Evolutionary conservation across 176 grass and related monocot genomes (phyloP), one percentile per base, ranked within the genome.

Genomic region (Phoenix dactylifera): DNA sequence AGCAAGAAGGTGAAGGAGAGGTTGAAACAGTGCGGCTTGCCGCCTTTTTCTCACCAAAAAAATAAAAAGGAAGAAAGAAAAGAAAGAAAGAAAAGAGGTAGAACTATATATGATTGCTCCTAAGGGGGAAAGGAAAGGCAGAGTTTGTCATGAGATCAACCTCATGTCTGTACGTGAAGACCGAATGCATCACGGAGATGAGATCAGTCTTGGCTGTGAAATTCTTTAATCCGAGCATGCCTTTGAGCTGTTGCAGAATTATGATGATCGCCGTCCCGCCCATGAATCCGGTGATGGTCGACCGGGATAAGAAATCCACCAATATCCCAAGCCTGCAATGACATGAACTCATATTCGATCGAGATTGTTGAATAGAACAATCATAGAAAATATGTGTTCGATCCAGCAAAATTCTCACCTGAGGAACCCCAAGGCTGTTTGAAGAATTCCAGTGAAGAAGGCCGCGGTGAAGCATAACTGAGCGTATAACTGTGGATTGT

Each of bases 241-340:
- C 92, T 69, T 97, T 97, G 72, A 97, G 65, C 74, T 97, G 92
- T 79, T 91, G 92, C 81, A 97, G 28, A 51, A 97, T 88, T 73
- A 97, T 90, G 66, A 97, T 91, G 24, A 55, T 79, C 12, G 92
- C 87, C 24, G 92, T 97, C 26, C 92, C 92, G 52, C 92, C 84
- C 92, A 97, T 97, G 77, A 97, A 97, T 5, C 92, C 87, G 25
- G 84, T 88, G 59, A 97, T 97, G 35, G 83, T 88, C 26, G 92
- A 88, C 49, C 84, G 80, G 50, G 92, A 97, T 35, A 97, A 72
- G 74, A 97, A 97, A 75, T 97, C 92, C 53, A 97, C 69, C 83
- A 97, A 74, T 5, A 96, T 78, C 62, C 92, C 86, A 64, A 96
- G 71, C 72, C 90, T 95, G 70, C 76, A 6, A 59, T 71, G 18